Conservation (phyloP, 1,139 yeast genomes). For the Saccharomyces uvarum region DNA sequence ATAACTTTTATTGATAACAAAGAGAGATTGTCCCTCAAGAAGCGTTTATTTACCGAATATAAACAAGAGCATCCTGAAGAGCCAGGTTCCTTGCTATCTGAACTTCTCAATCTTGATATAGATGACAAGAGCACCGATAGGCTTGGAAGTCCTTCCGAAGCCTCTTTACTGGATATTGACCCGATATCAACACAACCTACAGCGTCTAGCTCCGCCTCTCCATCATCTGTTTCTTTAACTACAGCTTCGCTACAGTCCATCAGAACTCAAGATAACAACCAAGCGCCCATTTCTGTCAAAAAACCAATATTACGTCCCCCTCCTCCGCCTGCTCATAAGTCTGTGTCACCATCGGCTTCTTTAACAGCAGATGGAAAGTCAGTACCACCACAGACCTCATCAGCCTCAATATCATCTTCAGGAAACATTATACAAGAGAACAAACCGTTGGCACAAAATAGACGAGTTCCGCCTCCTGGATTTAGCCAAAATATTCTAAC, state of each 20-base stretch:
- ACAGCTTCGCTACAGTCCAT: conserved; percentile 12
- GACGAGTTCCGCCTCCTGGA: conserved; percentile 28
- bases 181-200: background rate
- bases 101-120: conserved; percentile 2
- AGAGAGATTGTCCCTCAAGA: conserved; percentile 43
- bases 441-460: conserved; percentile 27
- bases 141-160: conserved; percentile 14
- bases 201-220: background rate
- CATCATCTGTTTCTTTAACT: conserved; percentile 2
- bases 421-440: conserved; percentile 11
- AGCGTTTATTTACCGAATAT: conserved; percentile 46
- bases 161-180: background rate
- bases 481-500: conserved; percentile 23
- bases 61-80: conserved; percentile 31
- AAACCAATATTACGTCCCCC: conserved; percentile 26
- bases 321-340: conserved; percentile 24
- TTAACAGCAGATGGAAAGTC: background rate
- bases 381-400: background rate
- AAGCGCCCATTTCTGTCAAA: conserved; percentile 5
- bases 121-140: conserved; percentile 13
- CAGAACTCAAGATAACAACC: conserved; percentile 6
- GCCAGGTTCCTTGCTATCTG: background rate
- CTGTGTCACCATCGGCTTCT: background rate
- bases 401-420: background rate
- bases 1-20: conserved; percentile 60